Evolutionary conservation across 2,329 filamentous ascomycete genomes (phyloP).

Genomic region (Claviceps humidiphila): DNA sequence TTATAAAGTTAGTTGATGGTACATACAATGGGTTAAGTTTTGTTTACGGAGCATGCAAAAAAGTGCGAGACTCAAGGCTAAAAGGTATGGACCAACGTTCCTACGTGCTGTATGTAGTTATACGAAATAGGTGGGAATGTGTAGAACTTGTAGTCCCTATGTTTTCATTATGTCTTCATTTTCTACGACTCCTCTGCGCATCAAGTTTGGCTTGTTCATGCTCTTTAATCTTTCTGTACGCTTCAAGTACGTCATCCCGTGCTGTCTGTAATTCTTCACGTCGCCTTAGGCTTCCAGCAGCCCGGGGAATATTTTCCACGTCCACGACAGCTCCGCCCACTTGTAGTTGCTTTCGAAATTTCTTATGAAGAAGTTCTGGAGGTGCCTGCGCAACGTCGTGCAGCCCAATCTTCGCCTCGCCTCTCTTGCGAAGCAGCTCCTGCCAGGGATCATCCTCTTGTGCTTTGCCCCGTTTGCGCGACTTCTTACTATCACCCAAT

Average conservation of each 20-base stretch:
- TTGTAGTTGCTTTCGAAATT: slow-evolving; percentile 19
- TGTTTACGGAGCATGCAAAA: no score
- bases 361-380: slow-evolving; percentile 55
- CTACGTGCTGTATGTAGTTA: no score
- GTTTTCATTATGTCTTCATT: not conserved
- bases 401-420: slow-evolving; percentile 36
- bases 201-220: slow-evolving; percentile 23
- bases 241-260: slow-evolving; percentile 23
- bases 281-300: slow-evolving; percentile 25
- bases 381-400: slow-evolving; percentile 60
- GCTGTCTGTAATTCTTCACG: slow-evolving; percentile 25
- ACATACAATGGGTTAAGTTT: no score
- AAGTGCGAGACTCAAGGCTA: no score
- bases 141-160: no score
- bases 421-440: slow-evolving; percentile 53
- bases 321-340: slow-evolving; percentile 21
- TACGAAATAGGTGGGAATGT: no score
- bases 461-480: slow-evolving; percentile 27
- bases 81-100: no score
- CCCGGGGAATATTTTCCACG: slow-evolving; percentile 24
- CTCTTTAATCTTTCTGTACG: slow-evolving; percentile 25
- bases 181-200: slow-evolving; percentile 1
- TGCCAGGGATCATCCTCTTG: slow-evolving; percentile 65
- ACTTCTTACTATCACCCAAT: slow-evolving; percentile 13
- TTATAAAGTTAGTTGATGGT: no score